A percentile compares a stretch with the other conserved stretches of the same genome.
phyloP scores from a whole-genome alignment of 2,329 filamentous ascomycete genomes.

The Curvularia verruculosa region DNA sequence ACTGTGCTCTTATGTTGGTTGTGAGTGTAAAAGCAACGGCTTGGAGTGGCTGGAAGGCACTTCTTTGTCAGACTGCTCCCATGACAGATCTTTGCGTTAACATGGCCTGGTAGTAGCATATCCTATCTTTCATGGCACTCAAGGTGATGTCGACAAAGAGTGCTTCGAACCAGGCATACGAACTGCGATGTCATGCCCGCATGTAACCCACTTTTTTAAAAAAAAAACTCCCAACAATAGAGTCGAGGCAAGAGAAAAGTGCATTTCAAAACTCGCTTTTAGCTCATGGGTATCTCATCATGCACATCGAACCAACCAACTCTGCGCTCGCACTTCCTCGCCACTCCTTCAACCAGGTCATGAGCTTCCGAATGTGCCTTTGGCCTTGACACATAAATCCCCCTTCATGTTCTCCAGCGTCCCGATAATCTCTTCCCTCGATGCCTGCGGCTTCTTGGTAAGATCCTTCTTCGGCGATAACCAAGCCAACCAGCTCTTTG shows the following conservation, averaged over 20 bases:
- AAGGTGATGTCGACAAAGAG: too few species aligned
- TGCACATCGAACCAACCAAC: neutral
- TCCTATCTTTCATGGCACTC: too few species aligned
- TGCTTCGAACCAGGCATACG: too few species aligned
- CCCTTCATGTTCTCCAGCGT: conserved; percentile 63
- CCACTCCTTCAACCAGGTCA: neutral
- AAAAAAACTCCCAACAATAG: too few species aligned
- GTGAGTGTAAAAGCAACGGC: too few species aligned
- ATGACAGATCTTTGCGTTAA: neutral
- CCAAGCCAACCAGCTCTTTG: conserved; percentile 40
- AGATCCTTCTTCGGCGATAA: conserved; percentile 45
- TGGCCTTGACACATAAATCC: conserved; percentile 53
- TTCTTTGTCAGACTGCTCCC: too few species aligned
- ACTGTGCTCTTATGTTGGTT: too few species aligned
- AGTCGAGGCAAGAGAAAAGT: neutral
- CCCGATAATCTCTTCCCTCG: conserved; percentile 56
- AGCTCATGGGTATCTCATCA: conserved; percentile 8
- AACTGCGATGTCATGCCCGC: neutral
- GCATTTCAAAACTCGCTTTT: neutral
- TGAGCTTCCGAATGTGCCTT: conserved; percentile 4
- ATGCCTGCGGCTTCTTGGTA: conserved; percentile 52
- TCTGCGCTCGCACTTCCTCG: neutral
- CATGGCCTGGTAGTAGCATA: too few species aligned
- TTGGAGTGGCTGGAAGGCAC: too few species aligned
- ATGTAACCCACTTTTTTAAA: too few species aligned